Evolutionary conservation across 768 basidiomycete genomes (phyloP), one percentile per base, ranked within the genome.

Genomic region (Russula sp.): DNA sequence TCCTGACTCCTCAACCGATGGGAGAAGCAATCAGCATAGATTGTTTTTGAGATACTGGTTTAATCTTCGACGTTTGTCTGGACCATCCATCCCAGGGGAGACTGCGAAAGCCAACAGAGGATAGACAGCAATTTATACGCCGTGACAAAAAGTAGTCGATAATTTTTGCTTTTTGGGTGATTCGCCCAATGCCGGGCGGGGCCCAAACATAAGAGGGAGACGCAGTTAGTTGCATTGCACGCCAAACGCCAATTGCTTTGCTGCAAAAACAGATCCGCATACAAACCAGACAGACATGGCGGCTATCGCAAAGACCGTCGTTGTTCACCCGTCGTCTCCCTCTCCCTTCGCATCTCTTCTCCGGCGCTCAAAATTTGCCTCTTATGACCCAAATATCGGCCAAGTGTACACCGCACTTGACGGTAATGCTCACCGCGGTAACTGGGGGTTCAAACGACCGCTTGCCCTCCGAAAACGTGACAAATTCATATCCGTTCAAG

Each of bases 1-100:
- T 92, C 90, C 86, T 89, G 25, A 75, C 86, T 80, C 82, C 90
- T 92, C 90, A 74, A 92, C 90, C 90, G 81, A 73, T 71, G 90
- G 90, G 90, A 92, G 81, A 78, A 84, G 81, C 88, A 77, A 81
- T 89, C 90, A 84, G 90, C 89, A 84, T 81, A 85, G 88, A 91
- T 81, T 90, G 90, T 92, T 91, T 92, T 90, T 81, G 87, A 88
- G 87, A 77, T 70, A 75, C 76, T 75, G 73, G 67, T 70, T 76
- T 73, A 53, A 56, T 91, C 87, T 90, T 72, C 87, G 86, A 88
- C 88, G 81, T 79, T 86, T 90, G 89, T 91, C 88, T 91, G 88
- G 88, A 86, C 88, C 81, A 75, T 85, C 84, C 80, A 78, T 82
- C 81, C 86, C 76, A 67, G 64, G 69, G 68, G 64, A 66, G 69